These are phyloP conservation scores for Chlorophyllum brunneum DNA, from an alignment of 768 basidiomycete species.

Conservation along the genomic window DNA sequence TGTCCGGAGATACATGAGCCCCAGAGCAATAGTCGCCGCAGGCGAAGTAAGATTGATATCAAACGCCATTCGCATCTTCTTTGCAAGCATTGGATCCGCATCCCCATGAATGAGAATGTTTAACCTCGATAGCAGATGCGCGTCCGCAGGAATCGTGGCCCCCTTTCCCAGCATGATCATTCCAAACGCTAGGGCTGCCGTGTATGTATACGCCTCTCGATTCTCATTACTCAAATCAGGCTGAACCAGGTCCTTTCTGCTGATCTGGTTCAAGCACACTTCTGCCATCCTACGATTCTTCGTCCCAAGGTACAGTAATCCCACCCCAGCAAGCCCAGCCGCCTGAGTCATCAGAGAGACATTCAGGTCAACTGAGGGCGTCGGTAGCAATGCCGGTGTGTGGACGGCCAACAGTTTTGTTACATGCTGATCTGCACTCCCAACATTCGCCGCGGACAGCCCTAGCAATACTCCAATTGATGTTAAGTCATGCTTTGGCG, in stretches of 20 bases:
- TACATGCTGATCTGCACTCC: conserved; percentile 80
- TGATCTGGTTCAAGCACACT: conserved; percentile 82
- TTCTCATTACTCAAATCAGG: conserved; percentile 85
- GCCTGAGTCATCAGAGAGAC: conserved; percentile 88
- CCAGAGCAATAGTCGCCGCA: conserved; percentile 85
- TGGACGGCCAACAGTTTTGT: conserved; percentile 91
- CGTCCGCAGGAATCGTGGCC: conserved; percentile 71
- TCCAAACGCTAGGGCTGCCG: conserved; percentile 88
- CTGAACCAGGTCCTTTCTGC: conserved; percentile 69
- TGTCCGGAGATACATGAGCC: conserved; percentile 89
- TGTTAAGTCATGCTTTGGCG: conserved; percentile 93
- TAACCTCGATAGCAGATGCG: conserved; percentile 62
- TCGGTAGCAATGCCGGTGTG: conserved; percentile 88
- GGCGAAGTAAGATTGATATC: conserved; percentile 91
- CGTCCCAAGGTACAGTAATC: conserved; percentile 85
- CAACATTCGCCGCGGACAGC: conserved; percentile 87
- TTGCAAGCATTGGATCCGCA: conserved; percentile 36
- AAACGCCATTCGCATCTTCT: conserved; percentile 43
- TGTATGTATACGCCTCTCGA: conserved; percentile 88
- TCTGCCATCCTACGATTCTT: conserved; percentile 91
- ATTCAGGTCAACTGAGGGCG: conserved; percentile 83
- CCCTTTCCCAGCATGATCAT: conserved; percentile 96
- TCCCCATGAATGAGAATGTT: conserved; percentile 78
- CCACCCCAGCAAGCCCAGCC: conserved; percentile 83
- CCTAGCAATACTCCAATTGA: conserved; percentile 92